Evolutionary conservation across 768 basidiomycete genomes (phyloP).

Genomic region (Exidia glandulosa): DNA sequence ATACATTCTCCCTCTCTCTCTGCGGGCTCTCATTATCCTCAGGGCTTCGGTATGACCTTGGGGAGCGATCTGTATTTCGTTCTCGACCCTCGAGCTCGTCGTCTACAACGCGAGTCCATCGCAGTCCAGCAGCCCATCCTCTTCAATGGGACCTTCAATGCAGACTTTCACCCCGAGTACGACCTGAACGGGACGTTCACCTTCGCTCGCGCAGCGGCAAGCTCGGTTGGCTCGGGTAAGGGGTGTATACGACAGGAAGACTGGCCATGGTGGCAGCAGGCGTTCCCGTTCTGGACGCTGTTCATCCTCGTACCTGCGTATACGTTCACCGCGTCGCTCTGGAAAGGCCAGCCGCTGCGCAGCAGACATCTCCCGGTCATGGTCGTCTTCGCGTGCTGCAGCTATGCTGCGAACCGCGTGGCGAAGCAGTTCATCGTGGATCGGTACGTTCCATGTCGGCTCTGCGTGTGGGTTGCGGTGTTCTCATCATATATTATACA

Average conservation of each 20-base stretch:
- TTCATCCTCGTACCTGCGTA: conserved; percentile 69
- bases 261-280: conserved; percentile 70
- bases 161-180: conserved; percentile 37
- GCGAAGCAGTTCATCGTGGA: conserved; percentile 81
- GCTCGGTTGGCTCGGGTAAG: conserved; percentile 34
- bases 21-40: not conserved
- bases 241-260: conserved; percentile 61
- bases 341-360: conserved; percentile 66
- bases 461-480: no score
- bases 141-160: conserved; percentile 55
- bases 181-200: conserved; percentile 53
- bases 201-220: conserved; percentile 38
- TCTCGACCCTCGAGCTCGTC: conserved; percentile 48
- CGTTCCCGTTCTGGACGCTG: conserved; percentile 68
- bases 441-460: conserved; percentile 37
- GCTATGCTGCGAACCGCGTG: conserved; percentile 51
- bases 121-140: conserved; percentile 38
- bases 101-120: conserved; percentile 36
- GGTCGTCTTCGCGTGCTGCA: conserved; percentile 70
- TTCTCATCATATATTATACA: not conserved
- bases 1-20: not conserved
- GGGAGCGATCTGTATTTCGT: conserved; percentile 73
- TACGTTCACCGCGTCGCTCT: conserved; percentile 58
- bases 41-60: conserved; percentile 77
- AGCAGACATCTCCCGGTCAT: conserved; percentile 68